phyloP scores from a whole-genome alignment of 495 filamentous ascomycete genomes.

The Penicillium atrosanguineum region DNA sequence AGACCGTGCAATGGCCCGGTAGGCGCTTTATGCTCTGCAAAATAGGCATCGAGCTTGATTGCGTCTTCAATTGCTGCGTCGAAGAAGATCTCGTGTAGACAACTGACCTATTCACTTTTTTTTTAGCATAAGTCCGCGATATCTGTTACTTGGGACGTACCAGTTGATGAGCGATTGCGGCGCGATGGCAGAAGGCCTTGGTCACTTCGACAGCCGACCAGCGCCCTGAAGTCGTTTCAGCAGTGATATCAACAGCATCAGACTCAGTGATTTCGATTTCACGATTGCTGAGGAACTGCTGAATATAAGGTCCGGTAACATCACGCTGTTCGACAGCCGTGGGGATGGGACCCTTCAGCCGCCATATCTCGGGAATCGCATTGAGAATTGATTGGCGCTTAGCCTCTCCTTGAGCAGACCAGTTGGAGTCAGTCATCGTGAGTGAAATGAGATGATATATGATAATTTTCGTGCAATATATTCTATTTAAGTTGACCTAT shows the following conservation, averaged over 20 bases:
- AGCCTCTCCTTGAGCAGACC: slow-evolving; percentile 43
- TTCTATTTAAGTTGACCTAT: not conserved
- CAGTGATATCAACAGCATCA: slow-evolving; percentile 48
- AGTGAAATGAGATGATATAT: not conserved
- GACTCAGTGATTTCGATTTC: slow-evolving; percentile 59
- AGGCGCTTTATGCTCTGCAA: slow-evolving; percentile 43
- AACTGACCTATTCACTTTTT: slow-evolving; percentile 42
- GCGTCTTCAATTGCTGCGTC: slow-evolving; percentile 59
- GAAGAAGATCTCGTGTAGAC: slow-evolving; percentile 64
- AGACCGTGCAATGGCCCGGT: slow-evolving; percentile 62
- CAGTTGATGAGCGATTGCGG: slow-evolving; percentile 56
- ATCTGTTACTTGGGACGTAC: slow-evolving; percentile 18
- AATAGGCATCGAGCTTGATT: slow-evolving; percentile 56
- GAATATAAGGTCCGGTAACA: slow-evolving; percentile 60
- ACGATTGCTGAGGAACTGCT: slow-evolving; percentile 50
- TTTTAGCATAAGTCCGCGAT: not conserved
- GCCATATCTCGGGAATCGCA: slow-evolving; percentile 59
- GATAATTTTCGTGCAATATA: not conserved
- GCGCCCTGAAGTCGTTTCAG: slow-evolving; percentile 42
- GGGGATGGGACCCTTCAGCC: slow-evolving; percentile 45
- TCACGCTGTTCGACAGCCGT: slow-evolving; percentile 52
- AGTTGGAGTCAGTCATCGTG: slow-evolving; percentile 25
- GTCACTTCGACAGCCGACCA: slow-evolving; percentile 52
- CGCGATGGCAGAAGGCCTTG: slow-evolving; percentile 56
- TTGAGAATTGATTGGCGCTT: slow-evolving; percentile 54